Base-by-base conservation (phyloP, 495 filamentous ascomycete species). In the Chaetomium cochliodes region DNA sequence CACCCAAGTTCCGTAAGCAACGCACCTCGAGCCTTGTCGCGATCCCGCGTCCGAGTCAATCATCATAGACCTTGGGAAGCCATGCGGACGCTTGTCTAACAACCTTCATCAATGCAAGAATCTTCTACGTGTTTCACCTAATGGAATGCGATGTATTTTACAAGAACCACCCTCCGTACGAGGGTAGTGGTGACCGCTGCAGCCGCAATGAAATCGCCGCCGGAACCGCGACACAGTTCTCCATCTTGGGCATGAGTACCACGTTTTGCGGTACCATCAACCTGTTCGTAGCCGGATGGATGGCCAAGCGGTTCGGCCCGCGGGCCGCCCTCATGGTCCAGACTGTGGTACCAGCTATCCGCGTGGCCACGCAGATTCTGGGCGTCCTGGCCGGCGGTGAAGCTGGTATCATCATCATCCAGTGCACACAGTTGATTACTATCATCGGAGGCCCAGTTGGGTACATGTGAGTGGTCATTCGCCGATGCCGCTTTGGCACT, bases 131-230 rank as follows among this genome's bases (percentile, higher is more conserved):
- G 18, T 85, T 87, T 62, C 79, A 82, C 49, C 66, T 84, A 22
- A 85, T 87, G 84, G 80, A 80, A 60, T 87, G 84, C 70, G 81
- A 86, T 51, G 78, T 79, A 55, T 87, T 82, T 71, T 87, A 85
- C 71, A 47, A 37, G 22, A 74, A 71, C 16, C 75, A 81, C 42
- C 77, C 83, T 37, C 75, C 72, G 7, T 75, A 65, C 39, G 28
- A 67, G 16, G 72, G 75, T 16, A 25, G 67, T 39, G 69, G 76
- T 26, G 76, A 81, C 53, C 78, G 81, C 15, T 87, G 84, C 64
- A 70, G 66, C 37, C 72, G 76, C 25, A 76, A 76, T 23, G 75
- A 79, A 56, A 84, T 87, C 58, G 77, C 83, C 26, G 83, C 83
- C n/a, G 74, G 78, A 13, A 86, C 82, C n/a, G 82, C 84, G 12